Conservation (phyloP, 352 stramenopile species). For the Globisporangium nagaii region DNA sequence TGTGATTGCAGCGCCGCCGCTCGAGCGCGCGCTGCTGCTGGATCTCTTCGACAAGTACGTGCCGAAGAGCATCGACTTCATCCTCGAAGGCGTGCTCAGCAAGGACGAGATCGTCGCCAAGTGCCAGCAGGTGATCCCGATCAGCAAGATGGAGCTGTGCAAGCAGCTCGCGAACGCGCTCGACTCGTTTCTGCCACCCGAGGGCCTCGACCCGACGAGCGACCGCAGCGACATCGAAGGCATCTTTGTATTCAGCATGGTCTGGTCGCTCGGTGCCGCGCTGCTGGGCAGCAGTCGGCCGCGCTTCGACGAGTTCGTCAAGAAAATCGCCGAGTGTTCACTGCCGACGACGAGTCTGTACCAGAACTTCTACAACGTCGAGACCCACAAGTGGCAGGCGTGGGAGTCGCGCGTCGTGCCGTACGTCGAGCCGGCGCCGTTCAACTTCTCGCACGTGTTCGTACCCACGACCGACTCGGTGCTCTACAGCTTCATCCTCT, state of each 20-base stretch:
- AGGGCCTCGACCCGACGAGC: conserved; percentile 30
- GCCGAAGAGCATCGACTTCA: conserved; percentile 87
- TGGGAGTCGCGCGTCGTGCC: conserved; percentile 83
- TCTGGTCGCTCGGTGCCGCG: conserved; percentile 91
- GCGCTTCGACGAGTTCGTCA: conserved; percentile 90
- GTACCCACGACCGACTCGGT: conserved; percentile 94
- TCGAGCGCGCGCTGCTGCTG: conserved; percentile 54
- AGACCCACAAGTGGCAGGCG: conserved; percentile 87
- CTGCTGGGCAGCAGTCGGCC: conserved; percentile 72
- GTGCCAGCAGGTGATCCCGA: conserved; percentile 89
- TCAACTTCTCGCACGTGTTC: conserved; percentile 94
- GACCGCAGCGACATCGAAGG: conserved; percentile 81
- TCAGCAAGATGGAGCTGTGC: conserved; percentile 94
- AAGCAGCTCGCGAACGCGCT: conserved; percentile 93
- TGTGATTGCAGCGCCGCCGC: conserved; percentile 19
- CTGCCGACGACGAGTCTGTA: conserved; percentile 83
- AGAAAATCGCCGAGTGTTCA: conserved; percentile 72
- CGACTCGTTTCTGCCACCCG: conserved; percentile 77
- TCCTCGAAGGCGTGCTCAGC: conserved; percentile 86
- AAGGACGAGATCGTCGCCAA: conserved; percentile 89
- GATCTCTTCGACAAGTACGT: conserved; percentile 95
- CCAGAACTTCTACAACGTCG: conserved; percentile 87
- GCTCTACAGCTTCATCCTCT: conserved; percentile 90
- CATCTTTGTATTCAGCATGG: conserved; percentile 90
- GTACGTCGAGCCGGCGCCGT: conserved; percentile 91